phyloP scores from a whole-genome alignment of 257 asterid genomes.

The Leonotis leonurus region DNA sequence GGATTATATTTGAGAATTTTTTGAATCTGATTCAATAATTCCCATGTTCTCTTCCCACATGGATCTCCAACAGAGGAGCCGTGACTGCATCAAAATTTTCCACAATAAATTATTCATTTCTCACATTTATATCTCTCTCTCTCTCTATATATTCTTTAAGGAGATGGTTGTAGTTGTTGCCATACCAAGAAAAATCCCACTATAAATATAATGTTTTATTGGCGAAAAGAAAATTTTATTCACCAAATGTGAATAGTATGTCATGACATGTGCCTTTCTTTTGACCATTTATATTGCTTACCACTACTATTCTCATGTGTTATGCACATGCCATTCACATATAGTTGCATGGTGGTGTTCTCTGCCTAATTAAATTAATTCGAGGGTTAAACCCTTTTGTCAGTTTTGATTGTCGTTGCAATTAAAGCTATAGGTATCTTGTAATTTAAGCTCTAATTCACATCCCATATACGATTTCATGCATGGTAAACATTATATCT shows the following conservation, averaged over 20 bases:
- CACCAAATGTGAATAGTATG: background rate
- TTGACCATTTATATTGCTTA: slow-evolving; percentile 14
- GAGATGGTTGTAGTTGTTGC: slow-evolving; percentile 18
- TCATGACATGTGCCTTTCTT: slow-evolving; percentile 27
- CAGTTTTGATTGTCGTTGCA: background rate
- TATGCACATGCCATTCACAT: slow-evolving; percentile 34
- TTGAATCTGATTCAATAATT: slow-evolving; percentile 32
- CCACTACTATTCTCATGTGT: slow-evolving; percentile 25
- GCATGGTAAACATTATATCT: too few relatives aligned
- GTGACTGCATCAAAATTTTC: slow-evolving; percentile 27
- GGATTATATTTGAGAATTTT: slow-evolving; percentile 6
- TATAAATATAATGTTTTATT: background rate
- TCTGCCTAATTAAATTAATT: slow-evolving; percentile 2
- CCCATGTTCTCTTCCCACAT: slow-evolving; percentile 53
- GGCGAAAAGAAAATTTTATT: background rate
- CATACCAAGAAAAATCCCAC: background rate
- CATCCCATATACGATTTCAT: too few relatives aligned
- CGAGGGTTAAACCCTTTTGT: background rate
- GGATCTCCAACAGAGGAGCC: slow-evolving; percentile 31
- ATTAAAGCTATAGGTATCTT: background rate
- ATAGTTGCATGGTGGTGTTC: background rate
- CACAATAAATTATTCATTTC: slow-evolving; percentile 12
- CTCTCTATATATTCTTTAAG: too few relatives aligned
- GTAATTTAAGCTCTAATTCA: background rate
- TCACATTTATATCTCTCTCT: too few relatives aligned